phyloP scores from a whole-genome alignment of 306 rosid genomes.

The Boehmeria nivea region DNA sequence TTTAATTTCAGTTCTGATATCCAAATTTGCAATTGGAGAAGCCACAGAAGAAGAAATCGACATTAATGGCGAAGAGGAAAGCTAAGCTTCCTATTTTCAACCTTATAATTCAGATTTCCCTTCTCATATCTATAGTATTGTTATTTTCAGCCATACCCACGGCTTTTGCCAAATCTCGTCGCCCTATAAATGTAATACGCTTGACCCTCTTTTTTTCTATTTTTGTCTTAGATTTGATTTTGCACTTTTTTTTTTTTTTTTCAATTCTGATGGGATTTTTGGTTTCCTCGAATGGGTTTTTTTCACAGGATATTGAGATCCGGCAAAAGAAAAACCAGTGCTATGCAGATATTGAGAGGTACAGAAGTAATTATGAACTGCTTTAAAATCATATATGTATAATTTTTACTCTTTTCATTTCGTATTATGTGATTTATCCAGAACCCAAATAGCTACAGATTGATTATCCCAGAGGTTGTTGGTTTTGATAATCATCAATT shows the following conservation, averaged over 20 bases:
- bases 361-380: background rate
- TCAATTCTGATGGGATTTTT: background rate
- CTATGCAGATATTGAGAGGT: slow-evolving; percentile 82
- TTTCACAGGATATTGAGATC: slow-evolving; percentile 56
- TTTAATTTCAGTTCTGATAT: background rate
- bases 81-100: background rate
- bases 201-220: background rate
- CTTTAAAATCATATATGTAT: too few relatives aligned
- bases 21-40: background rate
- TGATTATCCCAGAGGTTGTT: too few relatives aligned
- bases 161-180: slow-evolving; percentile 60
- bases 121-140: slow-evolving; percentile 23
- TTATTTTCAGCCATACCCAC: slow-evolving; percentile 23
- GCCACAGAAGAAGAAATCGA: background rate
- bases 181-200: slow-evolving; percentile 53
- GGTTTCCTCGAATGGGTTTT: background rate
- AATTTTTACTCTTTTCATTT: too few relatives aligned
- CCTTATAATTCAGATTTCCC: background rate
- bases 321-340: slow-evolving; percentile 78
- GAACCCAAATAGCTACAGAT: too few relatives aligned
- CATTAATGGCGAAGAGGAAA: background rate
- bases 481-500: too few relatives aligned
- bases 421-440: too few relatives aligned
- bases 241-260: background rate
- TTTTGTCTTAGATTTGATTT: background rate